Evolutionary conservation across 2,329 filamentous ascomycete species (phyloP), one percentile per base, ranked within the genome.

Genomic region (Diaporthe sp.): DNA sequence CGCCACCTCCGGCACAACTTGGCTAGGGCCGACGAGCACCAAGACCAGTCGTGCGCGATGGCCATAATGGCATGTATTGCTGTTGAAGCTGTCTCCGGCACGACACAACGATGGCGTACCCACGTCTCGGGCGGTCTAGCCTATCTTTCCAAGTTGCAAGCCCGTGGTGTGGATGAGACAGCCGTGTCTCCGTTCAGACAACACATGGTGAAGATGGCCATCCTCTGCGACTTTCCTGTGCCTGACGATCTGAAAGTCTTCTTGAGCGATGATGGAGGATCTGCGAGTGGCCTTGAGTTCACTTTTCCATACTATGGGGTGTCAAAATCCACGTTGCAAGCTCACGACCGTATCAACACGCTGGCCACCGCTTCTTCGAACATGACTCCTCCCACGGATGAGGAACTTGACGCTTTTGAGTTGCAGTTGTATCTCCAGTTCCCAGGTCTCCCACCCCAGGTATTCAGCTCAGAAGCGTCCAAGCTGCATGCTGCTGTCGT

Each of bases 41-140:
- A 73, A 32, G 77, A 77, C 58, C 78, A 85, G 7, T 79, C 85
- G 27, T 81, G 85, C 32, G 84, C 83, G 3, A 85, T 86, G 83
- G 82, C 81, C 71, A 78, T 84, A 44, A 80, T 85, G 37, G 84
- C 84, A 2, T 82, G 84, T 73, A 81, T 82, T 19, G 75, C 76
- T 9, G 75, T 79, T 42, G 78, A 79, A 47, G 78, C 78, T 39
- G 76, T 79, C n/a, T 79, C 78, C 4, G 78, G 78, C 9, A 78
- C 72, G 17, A 77, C 78, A 2, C 55, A 69, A 13, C 75, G 78
- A 8, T 79, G 78, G 78, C 63, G 78, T 8, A 77, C 77, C 3
- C 78, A 79, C 27, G 77, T 79, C 53, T 72, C 73, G 0, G 78
- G 78, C 15, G 78, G 78, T 0, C 72, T 79, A 22, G 78, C 78